Evolutionary conservation across 768 basidiomycete genomes (phyloP).

Genomic region (Erythrobasidium yunnanense): DNA sequence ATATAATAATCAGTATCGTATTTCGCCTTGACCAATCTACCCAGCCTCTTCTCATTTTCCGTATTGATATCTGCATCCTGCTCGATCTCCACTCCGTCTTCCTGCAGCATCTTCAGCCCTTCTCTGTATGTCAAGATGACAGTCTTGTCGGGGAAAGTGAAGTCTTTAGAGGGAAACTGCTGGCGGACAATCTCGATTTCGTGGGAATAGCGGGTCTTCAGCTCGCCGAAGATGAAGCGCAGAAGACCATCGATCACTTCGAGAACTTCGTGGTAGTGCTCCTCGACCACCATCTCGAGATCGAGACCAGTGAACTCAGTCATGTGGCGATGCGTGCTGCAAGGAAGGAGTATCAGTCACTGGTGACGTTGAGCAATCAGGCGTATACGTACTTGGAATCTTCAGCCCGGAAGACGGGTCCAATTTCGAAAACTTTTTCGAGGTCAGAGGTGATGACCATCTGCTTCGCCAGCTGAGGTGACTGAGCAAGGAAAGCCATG

Average conservation of each 20-base stretch:
- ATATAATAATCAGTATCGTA: constrained; percentile 98
- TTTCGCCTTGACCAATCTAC: constrained; percentile 76
- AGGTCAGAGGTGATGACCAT: constrained; percentile 99
- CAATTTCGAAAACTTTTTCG: constrained; percentile 96
- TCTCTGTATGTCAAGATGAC: constrained; percentile 73
- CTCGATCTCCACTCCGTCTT: constrained; percentile 69
- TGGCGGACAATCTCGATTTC: constrained; percentile 71
- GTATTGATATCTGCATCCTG: constrained; percentile 84
- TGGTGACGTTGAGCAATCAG: not conserved
- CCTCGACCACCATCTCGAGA: constrained; percentile 97
- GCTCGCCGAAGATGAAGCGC: constrained; percentile 70
- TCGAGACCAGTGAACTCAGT: constrained; percentile 98
- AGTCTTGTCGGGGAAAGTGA: constrained; percentile 86
- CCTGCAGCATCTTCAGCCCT: constrained; percentile 73
- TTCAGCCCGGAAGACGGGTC: constrained; percentile 88
- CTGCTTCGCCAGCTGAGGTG: constrained; percentile 93
- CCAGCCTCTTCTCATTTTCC: constrained; percentile 86
- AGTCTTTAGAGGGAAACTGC: constrained; percentile 92
- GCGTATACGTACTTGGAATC: constrained; percentile 52
- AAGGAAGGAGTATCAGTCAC: constrained; percentile 38
- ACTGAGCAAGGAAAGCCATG: constrained; percentile 84
- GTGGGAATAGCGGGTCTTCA: constrained; percentile 61
- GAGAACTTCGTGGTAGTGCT: constrained; percentile 96
- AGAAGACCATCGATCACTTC: constrained; percentile 81
- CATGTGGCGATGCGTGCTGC: constrained; percentile 78